phyloP scores from a whole-genome alignment of 345 rosid genomes.

The Cochlearia excelsa region DNA sequence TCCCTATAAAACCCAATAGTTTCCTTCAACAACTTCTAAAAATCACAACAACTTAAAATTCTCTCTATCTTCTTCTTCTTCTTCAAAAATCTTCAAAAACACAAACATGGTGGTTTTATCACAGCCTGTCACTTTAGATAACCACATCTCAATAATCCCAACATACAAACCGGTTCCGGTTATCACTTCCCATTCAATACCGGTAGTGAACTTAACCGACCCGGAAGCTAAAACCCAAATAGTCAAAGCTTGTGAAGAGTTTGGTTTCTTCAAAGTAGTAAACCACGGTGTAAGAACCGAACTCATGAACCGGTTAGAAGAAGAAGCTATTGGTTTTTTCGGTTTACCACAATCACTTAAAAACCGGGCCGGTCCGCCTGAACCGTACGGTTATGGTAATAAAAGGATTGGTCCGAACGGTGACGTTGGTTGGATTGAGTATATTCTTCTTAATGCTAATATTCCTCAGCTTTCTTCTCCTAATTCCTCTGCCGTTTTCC shows the following conservation, averaged over 20 bases:
- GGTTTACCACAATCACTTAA: conserved; percentile 61
- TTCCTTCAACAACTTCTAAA: conserved; percentile 23
- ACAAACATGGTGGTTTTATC: conserved; percentile 67
- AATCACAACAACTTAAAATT: conserved; percentile 1
- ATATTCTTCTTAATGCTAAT: conserved; percentile 62
- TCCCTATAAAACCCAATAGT: conserved; percentile 32
- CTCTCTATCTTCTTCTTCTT: neutral
- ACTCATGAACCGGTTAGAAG: conserved; percentile 50
- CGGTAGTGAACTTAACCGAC: conserved; percentile 56
- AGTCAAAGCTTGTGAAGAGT: conserved; percentile 62
- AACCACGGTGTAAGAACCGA: conserved; percentile 66
- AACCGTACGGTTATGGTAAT: conserved; percentile 85
- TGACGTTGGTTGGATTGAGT: conserved; percentile 87
- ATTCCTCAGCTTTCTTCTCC: conserved; percentile 35
- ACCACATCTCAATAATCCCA: conserved; percentile 53
- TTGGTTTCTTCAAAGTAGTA: conserved; percentile 76
- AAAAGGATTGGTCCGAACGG: conserved; percentile 74
- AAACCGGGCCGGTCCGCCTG: conserved; percentile 70
- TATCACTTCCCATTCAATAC: conserved; percentile 41
- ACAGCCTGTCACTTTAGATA: conserved; percentile 46
- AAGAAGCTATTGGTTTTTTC: conserved; percentile 59
- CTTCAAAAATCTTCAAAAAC: neutral
- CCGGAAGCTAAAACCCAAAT: conserved; percentile 58
- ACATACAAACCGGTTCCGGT: conserved; percentile 48
- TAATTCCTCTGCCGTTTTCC: conserved; percentile 44